Evolutionary conservation across 75 land plant genomes (phyloP).

Genomic region (Isoetes taiwanensis): DNA sequence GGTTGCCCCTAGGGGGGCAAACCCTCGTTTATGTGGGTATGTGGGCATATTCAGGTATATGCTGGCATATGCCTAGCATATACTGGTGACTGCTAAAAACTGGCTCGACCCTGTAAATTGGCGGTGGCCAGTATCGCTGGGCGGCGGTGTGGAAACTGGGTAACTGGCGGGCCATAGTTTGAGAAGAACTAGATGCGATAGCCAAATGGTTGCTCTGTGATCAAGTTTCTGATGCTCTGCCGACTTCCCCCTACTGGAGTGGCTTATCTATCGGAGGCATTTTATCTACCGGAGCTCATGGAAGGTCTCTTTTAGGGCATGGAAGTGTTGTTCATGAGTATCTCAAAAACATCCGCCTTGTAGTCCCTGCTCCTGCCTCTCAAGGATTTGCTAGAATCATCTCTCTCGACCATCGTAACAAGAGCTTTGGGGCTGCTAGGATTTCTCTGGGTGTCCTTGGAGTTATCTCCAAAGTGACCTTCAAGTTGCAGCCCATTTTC

Average conservation of each 20-base stretch:
- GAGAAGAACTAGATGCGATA: too few relatives aligned
- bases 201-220: too few relatives aligned
- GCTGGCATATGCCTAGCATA: too few relatives aligned
- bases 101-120: too few relatives aligned
- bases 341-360: background rate
- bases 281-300: background rate
- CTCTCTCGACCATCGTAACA: background rate
- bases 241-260: slow-evolving; percentile 1
- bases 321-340: slow-evolving; percentile 1
- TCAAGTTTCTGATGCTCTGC: too few relatives aligned
- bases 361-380: background rate
- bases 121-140: too few relatives aligned
- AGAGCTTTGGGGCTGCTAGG: background rate
- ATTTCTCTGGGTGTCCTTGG: slow-evolving; percentile 1
- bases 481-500: background rate
- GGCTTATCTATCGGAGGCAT: background rate
- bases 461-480: background rate
- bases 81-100: too few relatives aligned
- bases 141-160: too few relatives aligned
- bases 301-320: background rate
- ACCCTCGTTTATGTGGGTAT: too few relatives aligned
- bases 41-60: too few relatives aligned
- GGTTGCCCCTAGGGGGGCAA: too few relatives aligned
- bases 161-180: too few relatives aligned
- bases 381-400: background rate